A percentile compares a stretch with the other conserved stretches of the same genome.
phyloP scores from a whole-genome alignment of 2,329 filamentous ascomycete genomes.

The Pseudogymnoascus sp. region DNA sequence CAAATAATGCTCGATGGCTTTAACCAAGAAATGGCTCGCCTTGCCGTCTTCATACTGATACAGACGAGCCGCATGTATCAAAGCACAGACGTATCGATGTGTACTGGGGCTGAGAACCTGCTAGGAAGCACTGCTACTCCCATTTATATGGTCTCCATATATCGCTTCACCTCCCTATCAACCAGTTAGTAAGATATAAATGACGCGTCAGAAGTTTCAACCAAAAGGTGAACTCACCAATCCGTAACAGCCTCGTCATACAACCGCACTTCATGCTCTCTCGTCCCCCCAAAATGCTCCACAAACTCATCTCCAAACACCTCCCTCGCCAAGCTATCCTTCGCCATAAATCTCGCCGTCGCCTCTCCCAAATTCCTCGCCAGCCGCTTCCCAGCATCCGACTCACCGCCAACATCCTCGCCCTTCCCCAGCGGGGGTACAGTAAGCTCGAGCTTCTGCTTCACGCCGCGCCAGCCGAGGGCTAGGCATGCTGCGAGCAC shows the following conservation, averaged over 20 bases:
- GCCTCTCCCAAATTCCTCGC: slow-evolving; percentile 83
- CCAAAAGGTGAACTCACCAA: slow-evolving; percentile 56
- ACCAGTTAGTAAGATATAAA: neutral
- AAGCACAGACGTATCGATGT: neutral
- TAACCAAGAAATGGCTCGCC: neutral
- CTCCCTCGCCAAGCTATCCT: slow-evolving; percentile 81
- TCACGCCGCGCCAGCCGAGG: slow-evolving; percentile 82
- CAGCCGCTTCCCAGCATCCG: slow-evolving; percentile 66
- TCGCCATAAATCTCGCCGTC: slow-evolving; percentile 65
- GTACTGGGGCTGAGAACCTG: neutral
- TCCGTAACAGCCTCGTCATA: slow-evolving; percentile 98
- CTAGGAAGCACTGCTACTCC: neutral
- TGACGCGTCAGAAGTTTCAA: neutral
- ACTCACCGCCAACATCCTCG: slow-evolving; percentile 65
- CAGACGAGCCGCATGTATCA: neutral
- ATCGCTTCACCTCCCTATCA: neutral
- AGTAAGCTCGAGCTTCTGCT: slow-evolving; percentile 80
- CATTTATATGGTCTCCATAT: slow-evolving; percentile 1
- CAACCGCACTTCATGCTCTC: slow-evolving; percentile 80
- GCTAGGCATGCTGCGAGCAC: slow-evolving; percentile 82
- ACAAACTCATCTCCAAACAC: slow-evolving; percentile 94
- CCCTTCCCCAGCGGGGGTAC: slow-evolving; percentile 78
- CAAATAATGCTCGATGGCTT: neutral
- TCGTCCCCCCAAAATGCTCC: slow-evolving; percentile 85
- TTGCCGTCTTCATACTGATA: neutral